A percentile compares a stretch with the other conserved stretches of the same genome.
phyloP scores from a whole-genome alignment of 2,329 filamentous ascomycete genomes.

The Penicillium capsulatum region DNA sequence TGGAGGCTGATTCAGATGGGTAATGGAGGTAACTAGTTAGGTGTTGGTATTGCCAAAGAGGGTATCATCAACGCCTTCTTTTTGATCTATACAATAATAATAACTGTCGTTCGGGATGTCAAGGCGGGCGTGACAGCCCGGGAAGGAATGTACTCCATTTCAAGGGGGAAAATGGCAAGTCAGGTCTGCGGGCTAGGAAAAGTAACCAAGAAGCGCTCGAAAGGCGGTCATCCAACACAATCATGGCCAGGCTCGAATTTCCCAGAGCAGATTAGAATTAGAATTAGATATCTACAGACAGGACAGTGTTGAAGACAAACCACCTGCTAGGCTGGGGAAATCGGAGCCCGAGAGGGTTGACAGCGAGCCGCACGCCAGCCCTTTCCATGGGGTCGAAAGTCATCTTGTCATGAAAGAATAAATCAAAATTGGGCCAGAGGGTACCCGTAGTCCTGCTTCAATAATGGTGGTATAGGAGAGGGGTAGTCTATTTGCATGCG shows the following conservation, averaged over 20 bases:
- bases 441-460: background rate
- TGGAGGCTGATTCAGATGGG: too few species aligned
- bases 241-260: slow-evolving; percentile 10
- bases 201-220: slow-evolving; percentile 3
- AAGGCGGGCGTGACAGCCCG: too few species aligned
- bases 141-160: slow-evolving; percentile 32
- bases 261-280: slow-evolving; percentile 29
- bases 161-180: slow-evolving; percentile 12
- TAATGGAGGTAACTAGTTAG: too few species aligned
- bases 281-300: slow-evolving; percentile 34
- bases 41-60: too few species aligned
- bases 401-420: slow-evolving; percentile 18
- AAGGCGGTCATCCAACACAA: slow-evolving; percentile 9
- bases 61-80: too few species aligned
- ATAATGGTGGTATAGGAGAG: slow-evolving; percentile 4
- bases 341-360: slow-evolving; percentile 9
- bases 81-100: too few species aligned
- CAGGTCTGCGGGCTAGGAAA: too few species aligned
- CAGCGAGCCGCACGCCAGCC: slow-evolving; percentile 24
- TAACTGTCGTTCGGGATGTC: too few species aligned
- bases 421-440: slow-evolving; percentile 4
- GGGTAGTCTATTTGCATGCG: background rate
- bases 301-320: slow-evolving; percentile 13
- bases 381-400: slow-evolving; percentile 18
- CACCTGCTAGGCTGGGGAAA: slow-evolving; percentile 11